Evolutionary conservation across 2,329 filamentous ascomycete genomes (phyloP), one percentile per base, ranked within the genome.

Genomic region (Pseudopithomyces maydicus): DNA sequence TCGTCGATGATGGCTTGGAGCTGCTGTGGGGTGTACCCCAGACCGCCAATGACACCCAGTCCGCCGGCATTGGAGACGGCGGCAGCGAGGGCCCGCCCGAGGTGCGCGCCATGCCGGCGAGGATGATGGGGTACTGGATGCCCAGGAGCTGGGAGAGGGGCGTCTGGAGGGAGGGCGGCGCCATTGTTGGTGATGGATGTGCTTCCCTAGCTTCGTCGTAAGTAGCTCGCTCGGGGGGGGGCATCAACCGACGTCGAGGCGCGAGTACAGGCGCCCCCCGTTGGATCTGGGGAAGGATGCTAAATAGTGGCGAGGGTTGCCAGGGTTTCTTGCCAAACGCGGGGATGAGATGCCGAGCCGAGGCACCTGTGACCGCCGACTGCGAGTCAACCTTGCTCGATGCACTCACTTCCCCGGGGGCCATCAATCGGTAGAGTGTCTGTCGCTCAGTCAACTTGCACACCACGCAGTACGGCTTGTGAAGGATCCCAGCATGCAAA

Each of bases 31-130:
- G 75, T 78, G 62, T 78, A 78, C 26, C 72, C 73, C 11, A 78
- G 66, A 2, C 75, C 75, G 17, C 75, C 75, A 58, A 88, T 84
- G 20, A 84, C 84, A 60, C 86, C 86, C 10, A 96, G 86, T 0
- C 92, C 92, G 61, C 92, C 92, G 1, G 92, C 91, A 73, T 96
- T 96, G 71, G 90, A 95, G 12, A 77, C 74, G 29, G 75, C 74
- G 11, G 75, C 74, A 7, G 74, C 74, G 33, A 77, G 73, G n/a
- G 72, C 0, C 72, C 75, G 35, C 73, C 73, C n/a, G 72, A 75
- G 36, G 90, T 91, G 60, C 90, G 87, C 2, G 94, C 93, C 94
- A 98, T 98, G 69, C 94, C 94, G 33, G 94, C 94, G 19, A 97
- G 90, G 65, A 97, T 81, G 75, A 98, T 88, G 39, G 94, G 94